Base-by-base conservation (phyloP, 768 basidiomycete genomes). In the Termitomyces sp. region DNA sequence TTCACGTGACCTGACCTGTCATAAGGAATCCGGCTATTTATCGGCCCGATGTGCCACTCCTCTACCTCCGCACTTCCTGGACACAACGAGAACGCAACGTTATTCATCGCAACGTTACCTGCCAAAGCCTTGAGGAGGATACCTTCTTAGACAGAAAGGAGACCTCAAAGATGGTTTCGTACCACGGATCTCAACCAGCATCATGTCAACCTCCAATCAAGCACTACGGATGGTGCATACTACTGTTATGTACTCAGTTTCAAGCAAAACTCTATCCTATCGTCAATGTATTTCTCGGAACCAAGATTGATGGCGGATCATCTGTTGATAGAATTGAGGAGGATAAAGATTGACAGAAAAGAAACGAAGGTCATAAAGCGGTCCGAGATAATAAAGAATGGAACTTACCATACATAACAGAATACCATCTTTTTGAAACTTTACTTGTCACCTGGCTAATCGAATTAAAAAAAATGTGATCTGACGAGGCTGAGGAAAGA, bases 1-100 rank as follows among this genome's bases (percentile, higher is more conserved):
- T 6, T 9, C 62, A 63, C 62, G 62, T 63, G 62, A 62, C 50
- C 26, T 46, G 53, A 1, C 24, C n/a, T n/a, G n/a, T n/a, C n/a
- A n/a, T n/a, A n/a, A n/a, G 16, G 33, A n/a, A n/a, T 27, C 54
- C 53, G 59, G 54, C 50, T 51, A 51, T 52, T 30, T 40, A n/a
- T 46, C 61, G 50, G 57, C 46, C 60, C 60, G 60, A 52, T 46
- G 50, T 32, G 45, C 44, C 49, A 22, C 20, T 14, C 16, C 2
- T 34, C 13, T 42, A 22, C 24, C 47, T 51, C 48, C 59, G 53
- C 27, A 32, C 48, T 56, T 52, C 54, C 14, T 60, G 54, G 44
- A 55, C 34, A 52, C 47, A 51, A 57, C 50, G 50, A 56, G 54
- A 36, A 55, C 34, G 46, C 47, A 51, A 57, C 50, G 50, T 42